These are phyloP conservation scores for Monosporascus sp. DNA, from an alignment of 2,329 filamentous ascomycete genomes.

Conservation along the genomic window DNA sequence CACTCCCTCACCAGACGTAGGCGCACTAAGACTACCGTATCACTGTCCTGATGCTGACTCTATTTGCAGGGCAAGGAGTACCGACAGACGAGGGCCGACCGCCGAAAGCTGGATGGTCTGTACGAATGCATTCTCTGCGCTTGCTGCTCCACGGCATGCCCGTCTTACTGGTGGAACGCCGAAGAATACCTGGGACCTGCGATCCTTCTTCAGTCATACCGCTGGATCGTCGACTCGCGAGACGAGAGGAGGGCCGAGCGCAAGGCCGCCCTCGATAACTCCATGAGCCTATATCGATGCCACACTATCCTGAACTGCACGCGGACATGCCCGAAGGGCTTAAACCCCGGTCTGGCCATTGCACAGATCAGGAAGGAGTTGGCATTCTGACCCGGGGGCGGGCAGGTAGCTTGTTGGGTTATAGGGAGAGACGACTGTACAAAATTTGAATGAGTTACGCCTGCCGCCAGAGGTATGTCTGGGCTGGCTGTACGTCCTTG, in stretches of 20 bases:
- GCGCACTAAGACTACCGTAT: conserved; percentile 24
- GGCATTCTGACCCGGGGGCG: conserved; percentile 46
- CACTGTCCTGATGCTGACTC: conserved; percentile 5
- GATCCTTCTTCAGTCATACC: conserved; percentile 94
- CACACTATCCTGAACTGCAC: conserved; percentile 99
- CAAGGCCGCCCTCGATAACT: conserved; percentile 91
- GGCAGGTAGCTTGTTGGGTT: neutral
- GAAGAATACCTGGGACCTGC: conserved; percentile 98
- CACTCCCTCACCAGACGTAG: conserved; percentile 75
- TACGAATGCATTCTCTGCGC: conserved; percentile 99
- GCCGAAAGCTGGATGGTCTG: conserved; percentile 93
- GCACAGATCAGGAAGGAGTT: conserved; percentile 98
- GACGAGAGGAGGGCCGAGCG: conserved; percentile 86
- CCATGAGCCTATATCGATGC: conserved; percentile 97
- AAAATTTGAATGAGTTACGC: conserved; percentile 16
- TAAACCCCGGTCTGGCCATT: conserved; percentile 93
- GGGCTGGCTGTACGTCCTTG: conserved; percentile 15
- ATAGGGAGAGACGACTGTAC: conserved; percentile 10
- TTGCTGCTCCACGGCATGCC: conserved; percentile 98
- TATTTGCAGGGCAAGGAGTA: conserved; percentile 73
- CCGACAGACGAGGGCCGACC: conserved; percentile 85
- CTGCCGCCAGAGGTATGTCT: conserved; percentile 12
- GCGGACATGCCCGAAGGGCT: conserved; percentile 92
- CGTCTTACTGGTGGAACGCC: conserved; percentile 99
- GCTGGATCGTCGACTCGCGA: conserved; percentile 92